Base-by-base conservation (phyloP, 805 yeast species). In the Candida oleophila region DNA sequence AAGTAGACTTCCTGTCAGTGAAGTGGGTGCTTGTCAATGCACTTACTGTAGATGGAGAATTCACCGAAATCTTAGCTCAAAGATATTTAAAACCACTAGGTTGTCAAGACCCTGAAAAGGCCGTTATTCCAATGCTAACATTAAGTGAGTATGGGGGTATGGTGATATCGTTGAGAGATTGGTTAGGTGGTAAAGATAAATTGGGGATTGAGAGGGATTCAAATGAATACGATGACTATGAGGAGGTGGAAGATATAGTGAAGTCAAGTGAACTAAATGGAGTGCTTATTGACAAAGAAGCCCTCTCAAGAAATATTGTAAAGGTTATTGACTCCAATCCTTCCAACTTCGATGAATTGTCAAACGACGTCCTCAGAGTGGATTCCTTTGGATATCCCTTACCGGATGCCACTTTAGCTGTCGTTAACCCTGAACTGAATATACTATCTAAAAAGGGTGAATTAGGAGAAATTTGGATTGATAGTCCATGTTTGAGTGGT, bases 401-500 rank as follows among this genome's bases (percentile, higher is more conserved):
- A 1, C 97, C 97, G 0, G 97, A 92, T 68, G 92, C 97, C 0
- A 88, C 96, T 0, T 63, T 92, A 28, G 97, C 97, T 0, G 81
- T 94, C 22, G 98, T 94, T 0, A 90, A 95, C 60, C 98, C 98
- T 0, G 98, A 94, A 49, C 89, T 92, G 48, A 78, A 84, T 33
- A 71, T 83, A 2, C 68, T 94, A 15, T 87, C 89, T 3, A 81
- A 83, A 2, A 84, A 78, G 41, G 80, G 87, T 57, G 89, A 86
- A 51, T 88, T 94, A 14, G 99, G 99, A 22, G 99, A 94, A 64
- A 84, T 94, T 30, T 94, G 98, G 98, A 87, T 94, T n/a, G 97
- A 91, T 57, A 85, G 95, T 38, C 92, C 92, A 1, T 87, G 95
- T 49, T 67, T 94, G 4, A 84, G 96, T 2, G 97, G 96, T 14